Conservation (phyloP, 495 filamentous ascomycete species). For the Cryomyces antarcticus region DNA sequence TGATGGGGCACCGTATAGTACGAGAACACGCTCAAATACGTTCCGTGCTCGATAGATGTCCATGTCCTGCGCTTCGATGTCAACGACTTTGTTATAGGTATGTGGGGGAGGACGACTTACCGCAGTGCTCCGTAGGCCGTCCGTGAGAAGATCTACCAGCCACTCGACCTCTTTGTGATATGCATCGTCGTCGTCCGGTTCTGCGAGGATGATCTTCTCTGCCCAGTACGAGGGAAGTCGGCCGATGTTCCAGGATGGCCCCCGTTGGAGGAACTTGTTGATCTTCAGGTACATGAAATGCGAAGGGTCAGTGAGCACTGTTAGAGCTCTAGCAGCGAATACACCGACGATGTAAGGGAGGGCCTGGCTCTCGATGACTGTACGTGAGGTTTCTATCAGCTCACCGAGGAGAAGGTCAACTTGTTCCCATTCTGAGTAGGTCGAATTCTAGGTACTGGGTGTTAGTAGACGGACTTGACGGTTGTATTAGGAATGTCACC, state of each 20-base stretch:
- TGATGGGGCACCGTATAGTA: conserved; percentile 46
- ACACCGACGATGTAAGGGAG: conserved; percentile 52
- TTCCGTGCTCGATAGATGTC: conserved; percentile 63
- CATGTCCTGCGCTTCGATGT: conserved; percentile 35
- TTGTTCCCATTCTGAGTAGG: conserved; percentile 56
- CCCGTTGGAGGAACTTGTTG: conserved; percentile 61
- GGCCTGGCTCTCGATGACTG: conserved; percentile 30
- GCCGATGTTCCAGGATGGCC: conserved; percentile 50
- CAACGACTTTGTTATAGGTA: neutral
- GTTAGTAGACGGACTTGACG: neutral
- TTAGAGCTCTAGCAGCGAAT: conserved; percentile 49
- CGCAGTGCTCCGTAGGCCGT: conserved; percentile 38
- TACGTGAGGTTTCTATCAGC: conserved; percentile 48
- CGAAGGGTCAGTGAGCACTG: conserved; percentile 51
- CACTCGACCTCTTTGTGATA: conserved; percentile 61
- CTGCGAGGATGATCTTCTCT: conserved; percentile 45
- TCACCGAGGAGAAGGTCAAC: conserved; percentile 59
- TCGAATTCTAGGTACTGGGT: conserved; percentile 28
- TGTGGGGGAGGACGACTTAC: conserved; percentile 16
- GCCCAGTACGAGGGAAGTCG: conserved; percentile 58
- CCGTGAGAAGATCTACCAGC: conserved; percentile 57
- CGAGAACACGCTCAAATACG: conserved; percentile 60
- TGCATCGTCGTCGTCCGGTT: conserved; percentile 50
- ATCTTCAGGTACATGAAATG: conserved; percentile 73
- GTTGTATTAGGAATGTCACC: too few species aligned